Evolutionary conservation across 257 asterid species (phyloP), one percentile per base, ranked within the genome.

Genomic region (Marsdenia floribunda): DNA sequence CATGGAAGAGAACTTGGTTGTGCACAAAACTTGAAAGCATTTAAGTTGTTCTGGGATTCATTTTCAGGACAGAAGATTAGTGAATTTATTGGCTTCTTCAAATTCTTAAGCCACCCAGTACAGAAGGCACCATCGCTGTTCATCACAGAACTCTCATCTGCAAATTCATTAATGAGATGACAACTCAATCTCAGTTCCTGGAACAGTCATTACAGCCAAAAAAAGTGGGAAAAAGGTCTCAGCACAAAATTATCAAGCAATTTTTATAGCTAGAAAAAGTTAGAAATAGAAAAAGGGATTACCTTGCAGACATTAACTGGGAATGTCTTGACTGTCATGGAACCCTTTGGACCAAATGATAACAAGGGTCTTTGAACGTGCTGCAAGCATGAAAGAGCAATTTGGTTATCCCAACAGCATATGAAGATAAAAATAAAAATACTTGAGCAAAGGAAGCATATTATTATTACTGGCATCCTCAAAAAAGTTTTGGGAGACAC

Each of bases 261-360:
- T 35, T 70, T 66, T 44, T n/a, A 59, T 63, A 55, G 66, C 42
- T 54, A 55, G 64, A 64, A 64, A 81, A 78, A 63, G 46, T 64
- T 70, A 70, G 71, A 66, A 5, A 16, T 19, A 1, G 35, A 38
- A 67, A 80, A 53, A 77, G 35, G 69, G 29, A 77, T 76, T 75
- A 93, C 98, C 99, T 94, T 94, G 88, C 88, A 89, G 76, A 92
- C 94, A 84, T 89, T 87, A 70, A 88, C 82, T 3, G 99, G 97
- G 81, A 77, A 72, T 7, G 99, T 90, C 79, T 84, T 83, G 69
- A 92, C 96, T 83, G 89, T 88, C 87, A 86, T 82, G 82, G 96
- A 87, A 77, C 93, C 88, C 82, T 92, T 92, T 3, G 99, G 99
- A 65, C 99, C 98, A 85, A 94, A 94, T 10, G 97, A 94, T 76